Percentiles rank a stretch among this genome's conserved stretches.
phyloP scores from a whole-genome alignment of 306 rosid species.

The Cercis canadensis region DNA sequence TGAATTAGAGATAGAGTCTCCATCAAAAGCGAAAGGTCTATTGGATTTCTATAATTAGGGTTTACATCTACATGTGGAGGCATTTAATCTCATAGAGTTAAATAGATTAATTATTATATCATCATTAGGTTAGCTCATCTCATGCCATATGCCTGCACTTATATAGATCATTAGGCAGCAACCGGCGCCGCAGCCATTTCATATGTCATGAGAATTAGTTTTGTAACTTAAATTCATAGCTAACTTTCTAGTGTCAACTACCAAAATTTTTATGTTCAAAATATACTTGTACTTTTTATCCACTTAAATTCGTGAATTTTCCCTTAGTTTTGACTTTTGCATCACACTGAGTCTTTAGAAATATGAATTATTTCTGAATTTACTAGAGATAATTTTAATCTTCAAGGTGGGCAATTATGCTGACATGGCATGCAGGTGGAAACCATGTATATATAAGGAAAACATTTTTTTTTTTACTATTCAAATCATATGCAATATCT shows the following conservation, averaged over 20 bases:
- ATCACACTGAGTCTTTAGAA: neutral
- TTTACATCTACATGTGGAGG: neutral
- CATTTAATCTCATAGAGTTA: neutral
- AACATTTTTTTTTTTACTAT: no score
- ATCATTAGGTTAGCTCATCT: neutral
- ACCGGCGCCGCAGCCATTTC: slow-evolving; percentile 30
- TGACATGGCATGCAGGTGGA: no score
- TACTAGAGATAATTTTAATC: no score
- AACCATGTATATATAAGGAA: no score
- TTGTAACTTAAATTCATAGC: neutral
- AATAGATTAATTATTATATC: no score
- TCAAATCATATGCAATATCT: no score
- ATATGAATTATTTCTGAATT: no score
- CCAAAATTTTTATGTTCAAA: no score
- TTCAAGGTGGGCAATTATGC: no score
- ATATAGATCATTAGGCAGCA: neutral
- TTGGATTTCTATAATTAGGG: neutral
- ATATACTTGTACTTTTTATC: no score
- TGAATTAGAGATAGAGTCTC: neutral
- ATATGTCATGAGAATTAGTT: neutral
- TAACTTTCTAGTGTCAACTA: neutral
- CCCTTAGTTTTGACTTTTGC: neutral
- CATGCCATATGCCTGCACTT: neutral
- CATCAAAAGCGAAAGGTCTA: neutral
- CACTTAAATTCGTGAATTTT: neutral